These are phyloP conservation scores for Colletotrichum camelliae DNA, from an alignment of 2,329 filamentous ascomycete genomes.

Conservation along the genomic window DNA sequence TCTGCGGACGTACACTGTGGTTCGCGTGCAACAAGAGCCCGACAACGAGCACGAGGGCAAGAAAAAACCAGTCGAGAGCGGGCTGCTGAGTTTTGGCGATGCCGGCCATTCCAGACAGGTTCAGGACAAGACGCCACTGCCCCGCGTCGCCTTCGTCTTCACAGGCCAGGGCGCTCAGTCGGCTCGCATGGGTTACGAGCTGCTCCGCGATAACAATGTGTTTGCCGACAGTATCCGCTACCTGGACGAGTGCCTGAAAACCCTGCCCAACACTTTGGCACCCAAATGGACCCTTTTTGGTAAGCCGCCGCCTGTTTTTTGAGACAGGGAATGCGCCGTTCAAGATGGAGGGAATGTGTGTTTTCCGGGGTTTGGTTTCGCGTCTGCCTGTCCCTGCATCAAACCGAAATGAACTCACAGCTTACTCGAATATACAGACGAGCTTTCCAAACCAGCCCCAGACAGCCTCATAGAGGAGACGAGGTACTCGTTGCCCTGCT, in stretches of 20 bases:
- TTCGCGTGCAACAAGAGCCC: not conserved
- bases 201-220: slow-evolving; percentile 22
- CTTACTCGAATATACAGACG: not conserved
- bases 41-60: not conserved
- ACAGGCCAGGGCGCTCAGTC: slow-evolving; percentile 52
- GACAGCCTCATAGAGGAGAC: not conserved
- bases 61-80: not conserved
- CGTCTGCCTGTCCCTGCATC: not conserved
- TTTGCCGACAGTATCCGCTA: slow-evolving; percentile 7
- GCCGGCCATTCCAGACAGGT: slow-evolving; percentile 23
- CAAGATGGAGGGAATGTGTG: not conserved
- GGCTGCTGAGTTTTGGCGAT: not conserved
- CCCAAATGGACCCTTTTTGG: not conserved
- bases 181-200: slow-evolving; percentile 40
- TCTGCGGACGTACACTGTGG: slow-evolving; percentile 15
- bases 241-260: not conserved
- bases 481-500: slow-evolving; percentile 24
- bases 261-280: not conserved
- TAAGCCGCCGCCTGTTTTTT: not conserved
- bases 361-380: not conserved
- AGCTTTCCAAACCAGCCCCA: not conserved
- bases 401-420: not conserved
- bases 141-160: slow-evolving; percentile 31
- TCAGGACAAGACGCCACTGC: slow-evolving; percentile 28
- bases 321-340: not conserved